A percentile compares a stretch with the other conserved stretches of the same genome.
These are phyloP conservation scores for Epichloe sylvatica DNA, from an alignment of 2,329 filamentous ascomycete species.

Conservation along the genomic window DNA sequence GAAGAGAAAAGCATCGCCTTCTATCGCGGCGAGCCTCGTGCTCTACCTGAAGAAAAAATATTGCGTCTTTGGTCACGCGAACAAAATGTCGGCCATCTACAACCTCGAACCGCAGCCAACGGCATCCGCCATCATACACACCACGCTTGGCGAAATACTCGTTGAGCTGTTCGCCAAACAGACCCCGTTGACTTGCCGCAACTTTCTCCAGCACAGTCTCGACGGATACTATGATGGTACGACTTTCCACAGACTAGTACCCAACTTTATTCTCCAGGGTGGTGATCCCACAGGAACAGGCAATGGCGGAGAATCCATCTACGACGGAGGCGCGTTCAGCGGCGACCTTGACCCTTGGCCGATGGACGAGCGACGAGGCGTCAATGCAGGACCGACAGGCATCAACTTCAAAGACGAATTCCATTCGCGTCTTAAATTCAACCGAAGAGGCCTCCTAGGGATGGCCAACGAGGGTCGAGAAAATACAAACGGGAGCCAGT, in stretches of 20 bases:
- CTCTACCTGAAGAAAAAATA: neutral
- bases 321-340: conserved; percentile 66
- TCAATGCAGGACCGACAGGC: conserved; percentile 44
- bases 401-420: conserved; percentile 70
- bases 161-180: conserved; percentile 94
- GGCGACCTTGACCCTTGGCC: conserved; percentile 60
- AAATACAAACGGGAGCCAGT: conserved; percentile 85
- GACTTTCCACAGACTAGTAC: conserved; percentile 84
- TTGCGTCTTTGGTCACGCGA: neutral
- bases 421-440: conserved; percentile 85
- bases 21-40: neutral
- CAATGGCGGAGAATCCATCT: conserved; percentile 82
- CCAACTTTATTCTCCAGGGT: conserved; percentile 85
- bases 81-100: conserved; percentile 74
- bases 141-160: conserved; percentile 74
- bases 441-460: conserved; percentile 75
- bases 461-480: conserved; percentile 80
- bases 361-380: conserved; percentile 49
- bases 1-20: neutral
- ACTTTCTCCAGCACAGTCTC: conserved; percentile 88
- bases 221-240: conserved; percentile 93
- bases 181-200: conserved; percentile 77
- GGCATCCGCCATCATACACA: conserved; percentile 80
- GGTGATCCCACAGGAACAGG: conserved; percentile 91
- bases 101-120: conserved; percentile 92